Evolutionary conservation across 2,329 filamentous ascomycete genomes (phyloP).

Genomic region (Pseudocercospora fuligena): DNA sequence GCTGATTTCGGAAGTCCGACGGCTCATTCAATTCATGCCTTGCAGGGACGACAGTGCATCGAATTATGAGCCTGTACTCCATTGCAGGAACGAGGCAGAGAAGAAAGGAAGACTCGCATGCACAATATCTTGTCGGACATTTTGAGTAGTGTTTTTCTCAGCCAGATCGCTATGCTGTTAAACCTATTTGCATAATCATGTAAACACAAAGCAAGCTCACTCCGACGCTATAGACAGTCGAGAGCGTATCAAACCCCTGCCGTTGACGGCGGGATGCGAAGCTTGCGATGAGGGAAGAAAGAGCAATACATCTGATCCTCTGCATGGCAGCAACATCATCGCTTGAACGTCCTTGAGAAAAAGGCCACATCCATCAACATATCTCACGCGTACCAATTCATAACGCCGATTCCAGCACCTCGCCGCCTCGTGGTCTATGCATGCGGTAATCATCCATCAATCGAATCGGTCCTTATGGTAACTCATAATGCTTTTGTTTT

Average conservation of each 20-base stretch:
- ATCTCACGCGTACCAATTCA: not conserved
- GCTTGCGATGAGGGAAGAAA: slow-evolving; percentile 3
- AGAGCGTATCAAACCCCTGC: not conserved
- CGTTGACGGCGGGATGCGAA: not conserved
- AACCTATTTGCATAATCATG: slow-evolving; percentile 8
- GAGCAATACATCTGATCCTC: slow-evolving; percentile 7
- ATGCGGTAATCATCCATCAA: slow-evolving; percentile 8
- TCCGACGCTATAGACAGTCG: not conserved
- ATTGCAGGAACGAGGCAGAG: too few species aligned
- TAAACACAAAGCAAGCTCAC: slow-evolving; percentile 5
- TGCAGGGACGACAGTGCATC: too few species aligned
- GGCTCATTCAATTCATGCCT: not conserved
- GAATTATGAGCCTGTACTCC: too few species aligned
- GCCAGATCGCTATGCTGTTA: slow-evolving; percentile 10
- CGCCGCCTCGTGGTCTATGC: slow-evolving; percentile 8
- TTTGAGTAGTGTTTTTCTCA: slow-evolving; percentile 9
- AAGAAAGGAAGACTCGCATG: not conserved
- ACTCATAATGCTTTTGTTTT: slow-evolving; percentile 14
- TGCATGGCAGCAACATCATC: slow-evolving; percentile 4
- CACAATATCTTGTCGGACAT: not conserved
- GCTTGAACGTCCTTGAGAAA: slow-evolving; percentile 15
- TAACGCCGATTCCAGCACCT: slow-evolving; percentile 11
- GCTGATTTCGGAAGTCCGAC: not conserved
- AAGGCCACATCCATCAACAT: slow-evolving; percentile 12
- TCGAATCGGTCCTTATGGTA: not conserved